Conservation (phyloP, 2,329 filamentous ascomycete species). For the Nemania serpens region DNA sequence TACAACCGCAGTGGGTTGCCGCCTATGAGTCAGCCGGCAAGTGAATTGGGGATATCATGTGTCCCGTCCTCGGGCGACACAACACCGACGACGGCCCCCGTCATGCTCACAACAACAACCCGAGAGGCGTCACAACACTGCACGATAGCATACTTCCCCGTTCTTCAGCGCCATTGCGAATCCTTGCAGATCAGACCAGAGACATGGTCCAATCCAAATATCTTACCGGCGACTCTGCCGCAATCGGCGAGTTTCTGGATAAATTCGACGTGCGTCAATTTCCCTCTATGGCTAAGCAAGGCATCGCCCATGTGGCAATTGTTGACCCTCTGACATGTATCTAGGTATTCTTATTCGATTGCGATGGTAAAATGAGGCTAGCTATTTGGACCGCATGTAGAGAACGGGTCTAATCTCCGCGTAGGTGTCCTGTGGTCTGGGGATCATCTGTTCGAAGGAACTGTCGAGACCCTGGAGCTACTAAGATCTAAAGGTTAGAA, state of each 20-base stretch:
- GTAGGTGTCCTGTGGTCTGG: constrained; percentile 92
- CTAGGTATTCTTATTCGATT: constrained; percentile 92
- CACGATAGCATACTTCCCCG: too few species aligned
- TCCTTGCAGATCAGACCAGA: neutral
- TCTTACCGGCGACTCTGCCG: constrained; percentile 77
- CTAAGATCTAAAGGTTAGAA: constrained; percentile 77
- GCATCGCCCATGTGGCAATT: constrained; percentile 7
- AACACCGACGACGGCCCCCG: too few species aligned
- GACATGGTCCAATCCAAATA: constrained; percentile 57
- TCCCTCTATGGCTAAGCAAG: constrained; percentile 30
- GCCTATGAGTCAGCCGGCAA: too few species aligned
- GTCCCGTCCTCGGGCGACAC: too few species aligned
- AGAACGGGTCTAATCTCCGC: constrained; percentile 2
- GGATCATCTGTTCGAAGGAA: constrained; percentile 83
- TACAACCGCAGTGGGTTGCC: too few species aligned
- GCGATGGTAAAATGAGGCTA: constrained; percentile 72
- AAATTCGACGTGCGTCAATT: constrained; percentile 80
- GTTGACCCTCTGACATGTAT: constrained; percentile 20
- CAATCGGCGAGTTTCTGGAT: constrained; percentile 82
- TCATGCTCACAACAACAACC: too few species aligned
- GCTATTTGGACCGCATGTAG: constrained; percentile 12
- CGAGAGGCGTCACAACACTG: too few species aligned
- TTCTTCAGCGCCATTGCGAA: neutral
- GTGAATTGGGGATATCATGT: too few species aligned
- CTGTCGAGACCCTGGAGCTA: constrained; percentile 83